Base-by-base conservation (phyloP, 495 filamentous ascomycete genomes). In the Viridothelium virens region DNA sequence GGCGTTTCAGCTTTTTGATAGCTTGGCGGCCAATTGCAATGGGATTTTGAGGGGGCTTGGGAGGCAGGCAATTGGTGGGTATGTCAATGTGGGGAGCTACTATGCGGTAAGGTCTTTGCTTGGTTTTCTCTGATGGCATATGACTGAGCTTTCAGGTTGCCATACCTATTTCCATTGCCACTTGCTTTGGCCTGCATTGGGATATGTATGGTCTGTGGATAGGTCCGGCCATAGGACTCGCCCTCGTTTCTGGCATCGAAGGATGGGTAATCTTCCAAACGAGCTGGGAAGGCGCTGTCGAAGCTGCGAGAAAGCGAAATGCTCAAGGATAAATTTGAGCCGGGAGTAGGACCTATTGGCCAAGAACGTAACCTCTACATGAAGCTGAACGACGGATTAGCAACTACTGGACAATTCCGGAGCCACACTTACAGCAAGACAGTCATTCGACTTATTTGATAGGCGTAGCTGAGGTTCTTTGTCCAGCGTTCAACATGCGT, bases 1-100 rank as follows among this genome's bases (percentile, higher is more conserved):
- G 0, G 82, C 90, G 0, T 96, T 96, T 80, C 92, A 97, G 75
- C 81, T 94, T 2, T 91, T 93, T 68, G 93, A 97, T 72, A 84
- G 88, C 12, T 73, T 94, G 53, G 87, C 91, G 0, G 82, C 86
- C 7, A 87, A 86, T 69, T 90, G 87, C 69, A 91, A 93, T 70
- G 92, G 93, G 25, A 78, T 96, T 39, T 79, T 97, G 38, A 82
- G 92, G 33, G 93, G 92, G 10, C 82, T 93, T 38, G 92, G 92
- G 2, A 82, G 88, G 41, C 93, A 96, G 74, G 86, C 91, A 69
- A 84, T 97, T 62, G 92, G 92, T 2, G 91, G 92, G 3, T 96
- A 92, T 74, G 86, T 92, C 38, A 91, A 91, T 70, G 73, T 97
- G 2, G 85, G 89, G 63, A 86, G 85, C 61, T 97, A 96, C 77